Percentiles rank a stretch among this genome's conserved stretches.
These are phyloP conservation scores for Fraxinus latifolia DNA, from an alignment of 305 asterid species.

Conservation along the genomic window DNA sequence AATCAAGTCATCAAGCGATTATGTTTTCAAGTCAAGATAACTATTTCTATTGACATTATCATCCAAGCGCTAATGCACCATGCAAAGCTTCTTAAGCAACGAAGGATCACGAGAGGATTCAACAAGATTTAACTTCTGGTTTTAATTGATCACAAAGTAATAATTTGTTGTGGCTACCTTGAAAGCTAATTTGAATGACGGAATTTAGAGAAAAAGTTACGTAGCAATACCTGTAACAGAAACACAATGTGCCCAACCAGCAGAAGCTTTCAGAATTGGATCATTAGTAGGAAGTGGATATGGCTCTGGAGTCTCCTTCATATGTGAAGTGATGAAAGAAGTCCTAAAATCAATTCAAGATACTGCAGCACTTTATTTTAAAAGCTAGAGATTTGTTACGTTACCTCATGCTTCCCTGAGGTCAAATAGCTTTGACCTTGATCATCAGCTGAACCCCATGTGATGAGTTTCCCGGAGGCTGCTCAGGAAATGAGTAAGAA, in stretches of 20 bases:
- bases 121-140: background rate
- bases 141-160: background rate
- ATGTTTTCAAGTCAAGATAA: background rate
- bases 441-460: slow-evolving; percentile 80
- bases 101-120: background rate
- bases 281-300: slow-evolving; percentile 54
- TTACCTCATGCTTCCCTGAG: slow-evolving; percentile 76
- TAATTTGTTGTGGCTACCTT: background rate
- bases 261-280: slow-evolving; percentile 53
- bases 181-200: slow-evolving; percentile 1
- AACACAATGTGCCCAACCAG: slow-evolving; percentile 74
- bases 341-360: slow-evolving; percentile 25
- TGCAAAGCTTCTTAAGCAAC: background rate
- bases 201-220: background rate
- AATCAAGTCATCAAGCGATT: slow-evolving; percentile 8
- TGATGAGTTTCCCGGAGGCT: slow-evolving; percentile 52
- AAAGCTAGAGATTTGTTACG: slow-evolving; percentile 3
- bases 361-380: background rate
- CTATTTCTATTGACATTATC: background rate
- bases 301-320: slow-evolving; percentile 52
- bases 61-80: background rate
- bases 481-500: slow-evolving; percentile 18
- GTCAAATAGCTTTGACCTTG: slow-evolving; percentile 77
- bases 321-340: slow-evolving; percentile 17
- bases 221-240: slow-evolving; percentile 48